Evolutionary conservation across 495 filamentous ascomycete species (phyloP).

Genomic region (Parathielavia hyrcaniae): DNA sequence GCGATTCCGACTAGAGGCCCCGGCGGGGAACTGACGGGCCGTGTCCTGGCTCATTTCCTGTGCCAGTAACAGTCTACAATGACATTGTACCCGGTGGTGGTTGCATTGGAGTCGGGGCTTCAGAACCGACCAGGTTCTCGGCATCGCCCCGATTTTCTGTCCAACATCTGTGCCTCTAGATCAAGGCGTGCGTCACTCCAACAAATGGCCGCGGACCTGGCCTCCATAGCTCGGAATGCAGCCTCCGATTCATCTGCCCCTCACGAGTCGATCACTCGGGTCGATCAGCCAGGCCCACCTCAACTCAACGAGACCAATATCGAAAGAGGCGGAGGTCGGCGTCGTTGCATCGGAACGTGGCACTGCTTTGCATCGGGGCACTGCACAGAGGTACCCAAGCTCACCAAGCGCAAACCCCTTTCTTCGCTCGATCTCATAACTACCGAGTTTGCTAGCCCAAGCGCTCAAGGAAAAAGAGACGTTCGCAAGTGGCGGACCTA

Average conservation of each 20-base stretch:
- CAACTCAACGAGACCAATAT: not conserved
- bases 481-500: no score
- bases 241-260: not conserved
- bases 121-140: not conserved
- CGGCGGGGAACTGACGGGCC: not conserved
- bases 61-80: not conserved
- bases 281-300: no score
- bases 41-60: not conserved
- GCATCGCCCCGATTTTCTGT: not conserved
- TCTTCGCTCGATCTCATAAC: not conserved
- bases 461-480: no score
- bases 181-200: conserved; percentile 1
- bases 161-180: conserved; percentile 1
- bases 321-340: not conserved
- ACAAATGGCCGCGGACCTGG: not conserved
- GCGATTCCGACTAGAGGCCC: conserved; percentile 36
- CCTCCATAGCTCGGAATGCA: not conserved
- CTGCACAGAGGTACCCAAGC: not conserved
- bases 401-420: no score
- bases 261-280: not conserved
- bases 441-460: not conserved
- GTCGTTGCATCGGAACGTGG: conserved; percentile 12
- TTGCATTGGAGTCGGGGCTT: not conserved
- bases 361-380: conserved; percentile 9
- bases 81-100: not conserved